Percentiles rank a stretch among this genome's conserved stretches.
Evolutionary conservation across 176 grass and related monocot genomes (phyloP).

Genomic region (Cymbopogon citratus): DNA sequence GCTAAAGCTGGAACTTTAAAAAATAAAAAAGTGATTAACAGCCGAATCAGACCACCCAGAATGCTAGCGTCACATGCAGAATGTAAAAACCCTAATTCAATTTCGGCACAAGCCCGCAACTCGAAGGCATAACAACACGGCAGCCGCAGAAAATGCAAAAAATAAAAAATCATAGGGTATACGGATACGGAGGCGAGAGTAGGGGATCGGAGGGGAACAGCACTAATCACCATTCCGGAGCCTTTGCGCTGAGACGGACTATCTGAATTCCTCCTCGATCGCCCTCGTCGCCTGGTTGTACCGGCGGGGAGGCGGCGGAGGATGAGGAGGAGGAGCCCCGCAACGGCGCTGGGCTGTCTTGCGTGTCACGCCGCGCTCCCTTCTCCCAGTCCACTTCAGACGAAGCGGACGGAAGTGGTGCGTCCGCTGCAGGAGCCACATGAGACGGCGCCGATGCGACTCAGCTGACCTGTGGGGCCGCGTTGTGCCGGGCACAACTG

Average conservation of each 20-base stretch:
- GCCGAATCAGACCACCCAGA: background rate
- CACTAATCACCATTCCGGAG: constrained; percentile 28
- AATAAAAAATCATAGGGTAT: background rate
- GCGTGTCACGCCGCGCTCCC: too few relatives aligned
- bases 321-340: background rate
- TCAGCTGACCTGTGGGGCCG: background rate
- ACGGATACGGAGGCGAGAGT: background rate
- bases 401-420: too few relatives aligned
- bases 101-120: background rate
- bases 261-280: background rate
- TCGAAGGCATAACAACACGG: background rate
- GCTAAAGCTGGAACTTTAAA: too few relatives aligned
- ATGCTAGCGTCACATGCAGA: background rate
- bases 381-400: too few relatives aligned
- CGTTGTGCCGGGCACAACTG: background rate
- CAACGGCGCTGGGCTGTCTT: background rate
- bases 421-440: too few relatives aligned
- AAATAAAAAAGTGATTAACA: background rate
- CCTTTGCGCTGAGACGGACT: background rate
- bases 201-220: background rate
- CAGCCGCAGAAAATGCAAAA: background rate
- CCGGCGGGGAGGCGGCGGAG: background rate
- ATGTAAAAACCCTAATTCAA: background rate
- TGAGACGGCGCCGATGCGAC: too few relatives aligned
- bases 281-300: too few relatives aligned